Percentiles rank a stretch among this genome's conserved stretches.
Evolutionary conservation across 768 basidiomycete genomes (phyloP).

Genomic region (Peribolospora kevripleyi): DNA sequence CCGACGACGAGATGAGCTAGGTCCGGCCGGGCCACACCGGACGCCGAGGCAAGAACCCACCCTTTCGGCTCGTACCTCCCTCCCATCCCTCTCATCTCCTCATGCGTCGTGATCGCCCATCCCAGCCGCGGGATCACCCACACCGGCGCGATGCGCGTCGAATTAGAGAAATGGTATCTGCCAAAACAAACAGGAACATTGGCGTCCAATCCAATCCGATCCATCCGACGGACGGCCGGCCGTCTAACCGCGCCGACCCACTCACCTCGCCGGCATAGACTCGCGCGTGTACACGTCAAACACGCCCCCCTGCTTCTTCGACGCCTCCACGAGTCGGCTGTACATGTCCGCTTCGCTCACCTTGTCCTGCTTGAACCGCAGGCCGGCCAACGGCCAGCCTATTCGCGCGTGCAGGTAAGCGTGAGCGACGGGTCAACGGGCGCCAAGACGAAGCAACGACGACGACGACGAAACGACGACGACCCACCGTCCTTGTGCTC

Average conservation of each 20-base stretch:
- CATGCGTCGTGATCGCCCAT: constrained; percentile 46
- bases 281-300: constrained; percentile 56
- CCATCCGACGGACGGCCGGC: neutral
- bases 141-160: constrained; percentile 51
- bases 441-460: neutral
- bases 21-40: neutral
- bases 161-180: constrained; percentile 14
- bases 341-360: constrained; percentile 27
- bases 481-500: constrained; percentile 42
- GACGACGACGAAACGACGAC: neutral
- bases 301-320: constrained; percentile 35
- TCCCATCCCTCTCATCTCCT: constrained; percentile 30
- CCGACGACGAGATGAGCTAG: neutral
- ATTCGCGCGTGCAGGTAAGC: neutral
- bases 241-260: neutral
- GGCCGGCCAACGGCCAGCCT: constrained; percentile 74
- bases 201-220: neutral
- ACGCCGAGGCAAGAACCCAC: constrained; percentile 25
- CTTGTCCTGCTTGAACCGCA: constrained; percentile 44
- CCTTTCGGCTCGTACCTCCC: constrained; percentile 36
- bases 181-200: neutral
- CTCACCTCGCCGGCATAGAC: constrained; percentile 52
- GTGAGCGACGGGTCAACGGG: neutral
- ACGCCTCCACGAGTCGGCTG: constrained; percentile 27
- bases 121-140: constrained; percentile 63